These are phyloP conservation scores for Xylaria scruposa DNA, from an alignment of 495 filamentous ascomycete genomes.

Conservation along the genomic window DNA sequence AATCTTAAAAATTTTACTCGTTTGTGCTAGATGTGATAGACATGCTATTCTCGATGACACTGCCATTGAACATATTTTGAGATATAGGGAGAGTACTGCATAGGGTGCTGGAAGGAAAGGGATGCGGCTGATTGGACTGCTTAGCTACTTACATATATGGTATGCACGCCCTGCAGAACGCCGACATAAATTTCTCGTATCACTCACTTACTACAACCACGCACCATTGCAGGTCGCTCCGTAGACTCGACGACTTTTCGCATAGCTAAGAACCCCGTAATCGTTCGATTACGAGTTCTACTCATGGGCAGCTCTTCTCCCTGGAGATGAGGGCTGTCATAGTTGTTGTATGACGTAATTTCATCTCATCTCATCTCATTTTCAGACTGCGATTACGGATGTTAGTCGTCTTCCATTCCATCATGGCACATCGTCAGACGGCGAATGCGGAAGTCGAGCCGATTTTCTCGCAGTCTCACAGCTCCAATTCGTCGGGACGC, in stretches of 20 bases:
- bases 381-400: not conserved
- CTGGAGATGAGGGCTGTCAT: not conserved
- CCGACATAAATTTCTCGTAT: not conserved
- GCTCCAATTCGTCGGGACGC: not conserved
- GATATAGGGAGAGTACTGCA: not conserved
- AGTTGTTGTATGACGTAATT: conserved; percentile 14
- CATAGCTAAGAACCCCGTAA: not conserved
- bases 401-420: not conserved
- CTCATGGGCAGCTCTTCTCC: not conserved
- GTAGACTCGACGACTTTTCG: too few species aligned
- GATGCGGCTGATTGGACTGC: conserved; percentile 10
- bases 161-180: not conserved
- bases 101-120: not conserved
- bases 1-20: conserved; percentile 17
- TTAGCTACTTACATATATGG: not conserved
- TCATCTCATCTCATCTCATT: not conserved
- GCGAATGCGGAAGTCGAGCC: not conserved
- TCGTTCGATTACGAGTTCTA: not conserved
- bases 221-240: not conserved
- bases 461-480: conserved; percentile 1
- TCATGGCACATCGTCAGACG: conserved; percentile 1
- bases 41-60: not conserved
- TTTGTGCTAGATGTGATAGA: not conserved
- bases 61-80: not conserved
- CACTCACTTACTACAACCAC: not conserved